Percentiles rank a stretch among this genome's conserved stretches.
phyloP scores from a whole-genome alignment of 2,329 filamentous ascomycete species.

The Penicillium sp. region DNA sequence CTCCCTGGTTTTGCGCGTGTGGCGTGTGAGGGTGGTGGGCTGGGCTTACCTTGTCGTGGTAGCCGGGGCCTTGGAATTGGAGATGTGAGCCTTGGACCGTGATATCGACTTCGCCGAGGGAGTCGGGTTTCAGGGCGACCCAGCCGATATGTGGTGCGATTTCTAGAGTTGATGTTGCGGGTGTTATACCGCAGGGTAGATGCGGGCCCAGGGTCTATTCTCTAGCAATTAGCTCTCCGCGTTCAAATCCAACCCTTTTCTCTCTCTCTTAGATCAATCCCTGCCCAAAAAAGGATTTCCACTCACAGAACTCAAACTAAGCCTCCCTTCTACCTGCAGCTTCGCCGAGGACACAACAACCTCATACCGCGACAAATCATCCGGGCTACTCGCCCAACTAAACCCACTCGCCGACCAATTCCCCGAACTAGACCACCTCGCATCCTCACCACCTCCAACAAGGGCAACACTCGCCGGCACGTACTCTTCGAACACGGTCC shows the following conservation, averaged over 20 bases:
- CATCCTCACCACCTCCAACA: conserved; percentile 4
- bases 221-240: background rate
- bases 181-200: conserved; percentile 20
- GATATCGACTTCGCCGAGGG: conserved; percentile 34
- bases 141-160: conserved; percentile 41
- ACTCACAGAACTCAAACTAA: conserved; percentile 18
- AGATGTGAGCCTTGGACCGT: conserved; percentile 33
- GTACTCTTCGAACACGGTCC: conserved; percentile 19
- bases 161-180: conserved; percentile 9
- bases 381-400: conserved; percentile 11
- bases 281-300: no score
- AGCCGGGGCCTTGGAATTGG: conserved; percentile 43
- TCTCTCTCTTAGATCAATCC: no score
- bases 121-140: conserved; percentile 42
- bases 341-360: conserved; percentile 14
- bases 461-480: conserved; percentile 20
- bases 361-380: conserved; percentile 16
- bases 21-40: background rate
- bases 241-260: no score
- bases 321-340: conserved; percentile 16
- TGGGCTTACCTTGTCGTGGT: conserved; percentile 48
- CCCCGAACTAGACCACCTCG: conserved; percentile 1
- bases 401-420: conserved; percentile 16
- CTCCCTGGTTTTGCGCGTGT: background rate
- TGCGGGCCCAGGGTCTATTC: conserved; percentile 10